Conservation (phyloP, 192 early-diverging fungal genomes). For the Coemansia sp. region DNA sequence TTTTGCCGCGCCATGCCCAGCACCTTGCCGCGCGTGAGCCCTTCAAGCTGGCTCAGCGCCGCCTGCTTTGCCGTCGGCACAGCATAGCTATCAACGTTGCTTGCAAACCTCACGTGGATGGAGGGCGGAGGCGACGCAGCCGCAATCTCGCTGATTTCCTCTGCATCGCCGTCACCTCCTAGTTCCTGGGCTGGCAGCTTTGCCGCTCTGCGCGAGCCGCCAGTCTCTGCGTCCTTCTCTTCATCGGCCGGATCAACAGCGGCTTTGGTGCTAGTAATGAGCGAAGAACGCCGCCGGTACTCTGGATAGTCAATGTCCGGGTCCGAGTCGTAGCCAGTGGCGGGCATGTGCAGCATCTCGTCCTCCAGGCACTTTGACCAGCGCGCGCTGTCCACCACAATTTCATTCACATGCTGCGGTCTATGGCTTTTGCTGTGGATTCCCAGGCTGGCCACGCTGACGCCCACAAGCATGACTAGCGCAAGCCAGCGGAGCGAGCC, state of each 20-base stretch:
- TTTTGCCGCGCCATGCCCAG: neutral
- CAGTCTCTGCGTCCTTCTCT: too few species aligned
- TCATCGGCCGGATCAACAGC: neutral
- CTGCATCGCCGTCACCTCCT: neutral
- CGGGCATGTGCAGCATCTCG: conserved; percentile 1
- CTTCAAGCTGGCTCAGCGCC: conserved; percentile 23
- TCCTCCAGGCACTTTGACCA: conserved; percentile 46
- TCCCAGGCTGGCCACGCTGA: conserved; percentile 30
- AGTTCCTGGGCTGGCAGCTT: too few species aligned
- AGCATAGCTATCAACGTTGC: neutral
- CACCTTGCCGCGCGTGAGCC: neutral
- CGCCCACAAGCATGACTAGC: conserved; percentile 31
- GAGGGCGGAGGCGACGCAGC: neutral
- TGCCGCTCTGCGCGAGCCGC: too few species aligned
- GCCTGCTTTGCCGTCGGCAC: neutral
- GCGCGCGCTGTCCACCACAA: conserved; percentile 18
- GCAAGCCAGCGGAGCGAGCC: conserved; percentile 47
- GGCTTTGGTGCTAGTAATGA: neutral
- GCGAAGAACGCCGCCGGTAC: conserved; percentile 11
- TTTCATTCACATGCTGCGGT: conserved; percentile 12
- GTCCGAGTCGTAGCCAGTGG: conserved; percentile 16
- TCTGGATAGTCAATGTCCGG: conserved; percentile 8
- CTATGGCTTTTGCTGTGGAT: conserved; percentile 34
- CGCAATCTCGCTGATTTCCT: neutral
- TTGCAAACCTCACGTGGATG: conserved; percentile 34